These are phyloP conservation scores for Aspergillus sp. DNA, from an alignment of 2,329 filamentous ascomycete species.

Conservation along the genomic window DNA sequence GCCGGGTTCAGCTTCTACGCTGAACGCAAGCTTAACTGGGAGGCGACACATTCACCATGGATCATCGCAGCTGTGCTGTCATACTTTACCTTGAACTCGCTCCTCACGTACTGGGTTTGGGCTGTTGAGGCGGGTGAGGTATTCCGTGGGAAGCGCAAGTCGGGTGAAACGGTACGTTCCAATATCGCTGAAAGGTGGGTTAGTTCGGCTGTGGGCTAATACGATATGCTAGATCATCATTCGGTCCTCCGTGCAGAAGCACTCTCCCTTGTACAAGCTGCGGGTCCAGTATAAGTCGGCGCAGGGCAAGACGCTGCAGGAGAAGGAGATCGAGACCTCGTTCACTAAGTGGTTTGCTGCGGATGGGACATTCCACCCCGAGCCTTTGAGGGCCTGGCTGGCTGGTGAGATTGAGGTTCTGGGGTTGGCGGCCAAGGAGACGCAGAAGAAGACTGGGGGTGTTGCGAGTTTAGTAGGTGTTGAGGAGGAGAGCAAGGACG, in stretches of 20 bases:
- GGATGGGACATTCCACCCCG: slow-evolving; percentile 61
- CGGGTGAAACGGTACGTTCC: slow-evolving; percentile 60
- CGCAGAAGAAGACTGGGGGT: slow-evolving; percentile 34
- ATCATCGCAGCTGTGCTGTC: slow-evolving; percentile 75
- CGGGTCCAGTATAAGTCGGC: slow-evolving; percentile 55
- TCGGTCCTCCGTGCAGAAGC: slow-evolving; percentile 71
- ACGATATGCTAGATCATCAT: slow-evolving; percentile 64
- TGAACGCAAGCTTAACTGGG: slow-evolving; percentile 91
- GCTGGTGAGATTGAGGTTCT: slow-evolving; percentile 59
- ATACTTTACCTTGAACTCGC: slow-evolving; percentile 77
- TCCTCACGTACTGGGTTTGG: slow-evolving; percentile 82
- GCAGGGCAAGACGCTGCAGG: slow-evolving; percentile 42
- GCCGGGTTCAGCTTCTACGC: slow-evolving; percentile 83
- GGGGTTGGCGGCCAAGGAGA: slow-evolving; percentile 49
- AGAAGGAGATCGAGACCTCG: slow-evolving; percentile 55
- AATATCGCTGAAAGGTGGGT: not conserved
- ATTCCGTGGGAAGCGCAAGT: slow-evolving; percentile 73
- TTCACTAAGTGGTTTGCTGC: slow-evolving; percentile 63
- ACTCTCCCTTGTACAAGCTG: slow-evolving; percentile 78
- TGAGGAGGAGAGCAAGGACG: slow-evolving; percentile 12
- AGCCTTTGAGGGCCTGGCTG: slow-evolving; percentile 64
- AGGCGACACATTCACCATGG: slow-evolving; percentile 73
- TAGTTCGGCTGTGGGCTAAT: not conserved
- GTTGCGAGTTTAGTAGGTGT: slow-evolving; percentile 23
- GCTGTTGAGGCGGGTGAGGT: slow-evolving; percentile 77